Evolutionary conservation across 495 filamentous ascomycete species (phyloP).

Genomic region (Hamigera avellanea): DNA sequence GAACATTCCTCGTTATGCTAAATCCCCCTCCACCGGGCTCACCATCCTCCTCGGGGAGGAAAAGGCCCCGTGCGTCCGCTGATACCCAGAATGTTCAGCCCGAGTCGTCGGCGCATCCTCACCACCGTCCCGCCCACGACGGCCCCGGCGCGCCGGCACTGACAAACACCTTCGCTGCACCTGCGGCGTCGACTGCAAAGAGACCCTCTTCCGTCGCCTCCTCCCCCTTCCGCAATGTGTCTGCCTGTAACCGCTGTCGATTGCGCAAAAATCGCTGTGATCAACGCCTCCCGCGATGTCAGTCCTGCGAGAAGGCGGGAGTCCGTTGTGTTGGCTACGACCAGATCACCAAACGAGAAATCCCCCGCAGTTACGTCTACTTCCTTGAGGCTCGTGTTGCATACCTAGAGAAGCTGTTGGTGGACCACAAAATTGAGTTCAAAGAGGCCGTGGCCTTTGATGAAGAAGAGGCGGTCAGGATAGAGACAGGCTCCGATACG

Average conservation of each 20-base stretch:
- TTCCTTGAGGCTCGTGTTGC: constrained; percentile 80
- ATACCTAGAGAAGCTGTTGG: constrained; percentile 70
- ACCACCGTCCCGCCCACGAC: constrained; percentile 7
- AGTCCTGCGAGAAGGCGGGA: constrained; percentile 79
- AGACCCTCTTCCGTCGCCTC: constrained; percentile 13
- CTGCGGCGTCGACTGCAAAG: background rate
- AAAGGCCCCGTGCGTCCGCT: constrained; percentile 16
- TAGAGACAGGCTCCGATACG: constrained; percentile 22
- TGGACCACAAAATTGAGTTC: constrained; percentile 56
- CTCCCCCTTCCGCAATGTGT: constrained; percentile 81
- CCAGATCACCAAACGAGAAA: constrained; percentile 88
- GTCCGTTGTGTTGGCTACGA: constrained; percentile 91
- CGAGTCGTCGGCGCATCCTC: constrained; percentile 3
- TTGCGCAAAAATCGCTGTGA: constrained; percentile 92
- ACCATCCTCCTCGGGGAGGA: constrained; percentile 27
- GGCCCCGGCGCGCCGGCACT: constrained; percentile 12
- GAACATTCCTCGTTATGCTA: constrained; percentile 22
- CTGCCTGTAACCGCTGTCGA: constrained; percentile 87
- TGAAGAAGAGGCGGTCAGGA: constrained; percentile 36
- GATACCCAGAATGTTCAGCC: too few relatives aligned
- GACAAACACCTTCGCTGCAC: constrained; percentile 3
- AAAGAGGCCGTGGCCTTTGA: constrained; percentile 70
- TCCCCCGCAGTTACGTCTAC: constrained; percentile 88
- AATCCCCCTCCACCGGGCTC: constrained; percentile 24
- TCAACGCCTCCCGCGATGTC: constrained; percentile 79